phyloP scores from a whole-genome alignment of 805 yeast species.

The Suhomyces emberorum region DNA sequence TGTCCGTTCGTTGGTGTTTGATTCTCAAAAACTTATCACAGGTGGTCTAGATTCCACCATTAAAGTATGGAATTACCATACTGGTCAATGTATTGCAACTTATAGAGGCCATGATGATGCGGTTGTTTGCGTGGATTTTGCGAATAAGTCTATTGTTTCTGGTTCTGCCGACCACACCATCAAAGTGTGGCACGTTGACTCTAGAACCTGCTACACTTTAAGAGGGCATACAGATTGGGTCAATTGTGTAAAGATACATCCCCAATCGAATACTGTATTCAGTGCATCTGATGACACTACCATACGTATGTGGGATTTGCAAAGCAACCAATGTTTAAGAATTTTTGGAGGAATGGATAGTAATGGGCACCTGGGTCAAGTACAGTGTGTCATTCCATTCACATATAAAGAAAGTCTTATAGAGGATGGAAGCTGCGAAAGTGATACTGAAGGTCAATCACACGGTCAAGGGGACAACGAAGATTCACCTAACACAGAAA shows the following conservation, averaged over 20 bases:
- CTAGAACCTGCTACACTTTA: slow-evolving; percentile 86
- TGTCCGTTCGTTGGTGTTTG: slow-evolving; percentile 80
- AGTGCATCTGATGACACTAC: slow-evolving; percentile 92
- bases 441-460: slow-evolving; percentile 27
- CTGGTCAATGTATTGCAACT: slow-evolving; percentile 92
- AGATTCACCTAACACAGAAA: slow-evolving; percentile 1
- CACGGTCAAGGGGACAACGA: neutral
- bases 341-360: slow-evolving; percentile 72
- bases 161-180: slow-evolving; percentile 93
- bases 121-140: slow-evolving; percentile 80
- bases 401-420: slow-evolving; percentile 61
- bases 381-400: slow-evolving; percentile 87
- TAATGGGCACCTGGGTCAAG: slow-evolving; percentile 90
- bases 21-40: slow-evolving; percentile 83
- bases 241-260: slow-evolving; percentile 82
- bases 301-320: slow-evolving; percentile 90
- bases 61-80: slow-evolving; percentile 92
- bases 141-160: slow-evolving; percentile 76
- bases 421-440: slow-evolving; percentile 43
- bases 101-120: slow-evolving; percentile 89
- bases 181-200: slow-evolving; percentile 95
- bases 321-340: slow-evolving; percentile 71
- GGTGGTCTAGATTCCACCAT: slow-evolving; percentile 91
- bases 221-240: slow-evolving; percentile 95
- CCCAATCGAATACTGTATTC: slow-evolving; percentile 72